Evolutionary conservation across 306 rosid genomes (phyloP).

Genomic region (Cucumis hystrix): DNA sequence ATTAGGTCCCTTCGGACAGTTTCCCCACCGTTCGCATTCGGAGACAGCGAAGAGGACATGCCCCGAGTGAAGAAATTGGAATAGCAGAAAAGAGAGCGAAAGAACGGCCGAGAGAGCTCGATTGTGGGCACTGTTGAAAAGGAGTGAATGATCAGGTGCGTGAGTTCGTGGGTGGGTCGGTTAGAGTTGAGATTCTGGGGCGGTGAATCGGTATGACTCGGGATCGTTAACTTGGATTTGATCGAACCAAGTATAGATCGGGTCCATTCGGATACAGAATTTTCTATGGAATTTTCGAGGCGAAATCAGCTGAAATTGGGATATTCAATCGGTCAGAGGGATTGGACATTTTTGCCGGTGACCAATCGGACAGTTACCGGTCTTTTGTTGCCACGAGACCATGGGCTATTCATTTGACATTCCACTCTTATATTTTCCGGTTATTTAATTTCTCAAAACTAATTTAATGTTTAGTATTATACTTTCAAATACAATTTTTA

Average conservation of each 20-base stretch:
- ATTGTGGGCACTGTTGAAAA: constrained; percentile 7
- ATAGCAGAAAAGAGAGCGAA: background rate
- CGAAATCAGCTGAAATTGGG: background rate
- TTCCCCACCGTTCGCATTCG: constrained; percentile 18
- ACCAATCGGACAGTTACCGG: background rate
- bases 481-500: too few relatives aligned
- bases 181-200: background rate
- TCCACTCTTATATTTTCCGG: too few relatives aligned
- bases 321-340: background rate
- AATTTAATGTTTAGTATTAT: too few relatives aligned
- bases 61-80: constrained; percentile 1
- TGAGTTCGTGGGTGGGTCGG: background rate
- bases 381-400: background rate
- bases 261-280: background rate
- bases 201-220: background rate
- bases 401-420: background rate
- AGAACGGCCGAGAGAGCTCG: constrained; percentile 1
- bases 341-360: background rate
- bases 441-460: too few relatives aligned
- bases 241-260: background rate
- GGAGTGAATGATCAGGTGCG: background rate
- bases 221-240: background rate
- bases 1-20: constrained; percentile 39
- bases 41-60: constrained; percentile 45
- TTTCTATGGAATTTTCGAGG: background rate